Evolutionary conservation across 169 alveolate species (phyloP).

Genomic region (Eimeria necatrix): DNA sequence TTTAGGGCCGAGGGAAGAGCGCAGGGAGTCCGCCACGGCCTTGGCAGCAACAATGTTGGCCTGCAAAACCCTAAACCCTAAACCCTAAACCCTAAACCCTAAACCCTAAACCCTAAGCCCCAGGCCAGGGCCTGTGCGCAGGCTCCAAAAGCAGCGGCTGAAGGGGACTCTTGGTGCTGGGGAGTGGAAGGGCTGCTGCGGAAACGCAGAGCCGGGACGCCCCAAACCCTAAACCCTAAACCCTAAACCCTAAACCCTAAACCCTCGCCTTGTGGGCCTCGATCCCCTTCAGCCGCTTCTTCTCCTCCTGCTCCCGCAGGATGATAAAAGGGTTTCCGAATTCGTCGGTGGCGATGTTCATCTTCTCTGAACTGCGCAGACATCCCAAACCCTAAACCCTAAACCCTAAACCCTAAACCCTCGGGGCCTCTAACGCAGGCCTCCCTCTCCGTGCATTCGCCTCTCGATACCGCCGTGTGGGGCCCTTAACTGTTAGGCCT

Average conservation of each 20-base stretch:
- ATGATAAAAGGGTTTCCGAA: conserved; percentile 99
- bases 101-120: not conserved
- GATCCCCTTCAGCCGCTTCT: conserved; percentile 97
- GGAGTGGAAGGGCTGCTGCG: too few species aligned
- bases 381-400: conserved; percentile 28
- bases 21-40: conserved; percentile 97
- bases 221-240: not conserved
- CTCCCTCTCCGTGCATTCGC: not conserved
- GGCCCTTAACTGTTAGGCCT: not conserved
- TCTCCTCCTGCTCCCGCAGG: conserved; percentile 97
- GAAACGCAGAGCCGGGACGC: not conserved
- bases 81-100: conserved; percentile 9
- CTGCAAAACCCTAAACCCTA: conserved; percentile 81
- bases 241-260: conserved; percentile 8
- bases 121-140: not conserved
- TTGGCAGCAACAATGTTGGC: conserved; percentile 99
- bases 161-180: too few species aligned
- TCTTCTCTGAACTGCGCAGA: conserved; percentile 70
- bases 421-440: not conserved
- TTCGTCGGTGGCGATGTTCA: conserved; percentile 97
- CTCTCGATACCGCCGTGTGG: not conserved
- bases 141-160: not conserved
- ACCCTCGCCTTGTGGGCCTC: conserved; percentile 95
- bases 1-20: conserved; percentile 99
- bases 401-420: not conserved